A percentile compares a stretch with the other conserved stretches of the same genome.
Evolutionary conservation across 805 yeast species (phyloP).

Genomic region (Cyberlindnera japonica): DNA sequence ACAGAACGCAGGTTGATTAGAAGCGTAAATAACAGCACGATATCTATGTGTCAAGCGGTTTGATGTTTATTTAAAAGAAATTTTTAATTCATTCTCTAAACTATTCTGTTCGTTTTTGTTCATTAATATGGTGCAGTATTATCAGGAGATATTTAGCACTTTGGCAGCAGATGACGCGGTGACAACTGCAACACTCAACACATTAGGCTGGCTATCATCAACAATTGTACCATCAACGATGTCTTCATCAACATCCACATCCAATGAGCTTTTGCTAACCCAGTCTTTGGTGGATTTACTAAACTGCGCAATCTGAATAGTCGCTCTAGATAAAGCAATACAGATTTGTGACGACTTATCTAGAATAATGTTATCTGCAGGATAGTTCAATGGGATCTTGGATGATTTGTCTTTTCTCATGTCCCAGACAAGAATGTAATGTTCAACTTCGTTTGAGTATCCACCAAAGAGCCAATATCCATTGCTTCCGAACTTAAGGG

Average conservation of each 20-base stretch:
- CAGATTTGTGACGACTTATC: constrained; percentile 26
- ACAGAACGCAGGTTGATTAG: neutral
- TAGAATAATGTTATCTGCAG: constrained; percentile 11
- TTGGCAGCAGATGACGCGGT: constrained; percentile 8
- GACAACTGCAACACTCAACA: constrained; percentile 9
- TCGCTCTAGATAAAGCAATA: constrained; percentile 6
- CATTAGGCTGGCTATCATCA: constrained; percentile 13
- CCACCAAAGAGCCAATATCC: constrained; percentile 57
- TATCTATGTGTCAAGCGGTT: neutral
- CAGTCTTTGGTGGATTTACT: constrained; percentile 21
- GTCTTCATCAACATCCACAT: constrained; percentile 14
- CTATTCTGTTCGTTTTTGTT: neutral
- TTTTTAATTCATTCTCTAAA: neutral
- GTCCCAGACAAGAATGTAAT: constrained; percentile 42
- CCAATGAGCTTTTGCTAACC: constrained; percentile 11
- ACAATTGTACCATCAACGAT: constrained; percentile 15
- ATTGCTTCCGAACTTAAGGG: constrained; percentile 53
- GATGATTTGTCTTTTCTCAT: constrained; percentile 37
- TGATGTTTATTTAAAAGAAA: too few species aligned
- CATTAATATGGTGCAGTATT: neutral
- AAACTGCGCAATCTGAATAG: constrained; percentile 21
- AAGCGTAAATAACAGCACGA: constrained; percentile 9
- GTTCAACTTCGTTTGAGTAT: constrained; percentile 16
- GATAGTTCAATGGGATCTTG: constrained; percentile 7
- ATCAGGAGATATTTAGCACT: constrained; percentile 5